Percentiles rank a stretch among this genome's conserved stretches.
Conservation (phyloP, 192 early-diverging fungal species). For the Geosiphon pyriformis region DNA sequence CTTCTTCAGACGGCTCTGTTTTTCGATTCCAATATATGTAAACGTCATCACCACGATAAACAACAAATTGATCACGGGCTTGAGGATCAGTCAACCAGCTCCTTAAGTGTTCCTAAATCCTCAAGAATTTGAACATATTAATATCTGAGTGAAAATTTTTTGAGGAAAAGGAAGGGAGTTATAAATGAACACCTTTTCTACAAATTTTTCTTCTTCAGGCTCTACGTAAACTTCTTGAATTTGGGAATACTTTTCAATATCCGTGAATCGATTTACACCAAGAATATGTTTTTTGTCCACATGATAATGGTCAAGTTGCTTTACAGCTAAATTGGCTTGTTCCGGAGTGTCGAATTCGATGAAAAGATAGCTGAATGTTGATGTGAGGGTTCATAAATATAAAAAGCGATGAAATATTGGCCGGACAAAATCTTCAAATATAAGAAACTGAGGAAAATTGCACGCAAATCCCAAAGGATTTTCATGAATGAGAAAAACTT, state of each 20-base stretch:
- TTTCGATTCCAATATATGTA: slow-evolving; percentile 89
- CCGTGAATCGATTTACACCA: slow-evolving; percentile 84
- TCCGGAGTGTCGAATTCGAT: slow-evolving; percentile 86
- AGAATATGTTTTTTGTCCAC: slow-evolving; percentile 79
- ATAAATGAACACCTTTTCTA: slow-evolving; percentile 43
- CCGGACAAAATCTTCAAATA: too few relatives aligned
- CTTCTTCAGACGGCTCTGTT: slow-evolving; percentile 72
- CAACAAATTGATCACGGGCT: slow-evolving; percentile 87
- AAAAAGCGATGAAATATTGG: too few relatives aligned
- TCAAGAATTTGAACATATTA: too few relatives aligned
- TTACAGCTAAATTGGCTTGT: slow-evolving; percentile 73
- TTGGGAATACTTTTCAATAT: slow-evolving; percentile 78
- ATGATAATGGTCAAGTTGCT: slow-evolving; percentile 65
- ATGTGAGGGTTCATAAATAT: too few relatives aligned
- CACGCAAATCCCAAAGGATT: too few relatives aligned
- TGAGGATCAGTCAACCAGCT: slow-evolving; percentile 83
- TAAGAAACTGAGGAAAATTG: too few relatives aligned
- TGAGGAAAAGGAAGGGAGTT: neutral
- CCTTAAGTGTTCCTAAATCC: slow-evolving; percentile 73
- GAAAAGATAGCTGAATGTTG: too few relatives aligned
- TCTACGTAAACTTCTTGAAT: slow-evolving; percentile 72
- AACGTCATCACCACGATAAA: slow-evolving; percentile 81
- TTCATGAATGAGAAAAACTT: too few relatives aligned
- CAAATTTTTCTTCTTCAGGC: slow-evolving; percentile 65
- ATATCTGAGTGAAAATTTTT: too few relatives aligned